A percentile compares a stretch with the other conserved stretches of the same genome.
These are phyloP conservation scores for Rhamnella rubrinervis DNA, from an alignment of 331 rosid genomes.

Conservation along the genomic window DNA sequence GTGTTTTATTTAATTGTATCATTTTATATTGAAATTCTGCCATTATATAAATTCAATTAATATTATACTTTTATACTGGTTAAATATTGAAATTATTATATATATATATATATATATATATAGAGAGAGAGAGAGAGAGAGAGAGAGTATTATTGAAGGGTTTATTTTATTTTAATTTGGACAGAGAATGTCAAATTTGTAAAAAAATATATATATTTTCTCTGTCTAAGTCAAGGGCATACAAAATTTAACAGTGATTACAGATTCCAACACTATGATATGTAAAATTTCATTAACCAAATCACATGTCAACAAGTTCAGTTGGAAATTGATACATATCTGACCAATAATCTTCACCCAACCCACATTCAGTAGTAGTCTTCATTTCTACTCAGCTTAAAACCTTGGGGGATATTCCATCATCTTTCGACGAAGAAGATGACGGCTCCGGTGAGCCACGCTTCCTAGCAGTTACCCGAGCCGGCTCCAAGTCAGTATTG, in stretches of 20 bases:
- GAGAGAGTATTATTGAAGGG: no score
- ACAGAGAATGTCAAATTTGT: no score
- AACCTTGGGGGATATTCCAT: background rate
- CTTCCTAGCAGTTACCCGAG: background rate
- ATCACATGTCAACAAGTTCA: background rate
- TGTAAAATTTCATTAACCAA: background rate
- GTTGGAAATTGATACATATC: background rate
- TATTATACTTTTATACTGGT: no score
- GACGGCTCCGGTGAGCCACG: background rate
- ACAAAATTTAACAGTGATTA: background rate
- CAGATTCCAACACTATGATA: background rate
- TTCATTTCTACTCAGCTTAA: background rate
- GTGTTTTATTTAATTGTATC: no score
- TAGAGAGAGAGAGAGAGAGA: no score
- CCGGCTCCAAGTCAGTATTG: background rate
- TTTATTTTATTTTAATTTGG: no score
- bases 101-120: no score
- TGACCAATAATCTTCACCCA: background rate
- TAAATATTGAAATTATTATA: no score
- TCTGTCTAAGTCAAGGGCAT: no score
- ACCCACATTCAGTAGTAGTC: background rate
- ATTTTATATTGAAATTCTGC: no score
- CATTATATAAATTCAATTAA: no score
- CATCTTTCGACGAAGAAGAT: background rate
- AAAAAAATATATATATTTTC: no score